Base-by-base conservation (phyloP, 2,329 filamentous ascomycete species). In the Nectriaceae sp. region DNA sequence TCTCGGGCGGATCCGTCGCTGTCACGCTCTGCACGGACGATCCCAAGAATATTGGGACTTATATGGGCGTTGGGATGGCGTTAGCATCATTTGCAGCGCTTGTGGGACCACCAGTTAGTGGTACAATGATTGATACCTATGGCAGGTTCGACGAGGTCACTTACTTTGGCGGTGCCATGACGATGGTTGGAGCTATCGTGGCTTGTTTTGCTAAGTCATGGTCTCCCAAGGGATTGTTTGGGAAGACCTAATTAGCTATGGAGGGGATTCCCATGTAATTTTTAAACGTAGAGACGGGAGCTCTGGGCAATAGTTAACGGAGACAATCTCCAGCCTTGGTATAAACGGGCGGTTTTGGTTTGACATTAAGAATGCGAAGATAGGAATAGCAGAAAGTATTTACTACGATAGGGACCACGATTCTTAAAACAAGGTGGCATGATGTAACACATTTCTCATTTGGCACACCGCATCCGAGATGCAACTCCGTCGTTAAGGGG, bases 41-140 rank as follows among this genome's bases (percentile, higher is more conserved):
- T 51, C 69, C 78, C 11, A 70, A 75, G 20, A 70, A 80, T 22
- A 69, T 83, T 26, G 82, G 82, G 2, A 80, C 81, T 0, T 75
- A 78, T 42, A 70, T 79, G 50, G 79, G 78, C 26, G 76, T 79
- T 62, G 71, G 70, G 1, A 69, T 77, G 54, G 68, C 69, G 2
- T 42, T 75, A 3, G 61, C 65, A 5, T 67, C 69, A 0, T 46
- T 80, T 21, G 74, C 70, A 3, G 68, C 65, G 4, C 59, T 82
- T 31, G 66, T 77, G 3, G 77, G 66, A 3, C 57, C 55, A 11
- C 59, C 58, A 2, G 49, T 66, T 16, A 63, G 58, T 10, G 67
- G 67, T 5, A 59, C 50, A 0, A 41, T 70, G 29, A 11, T 80
- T 10, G 62, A 68, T 3, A 54, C 41, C 13, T 76, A 75, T 46